These are phyloP conservation scores for Aspergillus fructus DNA, from an alignment of 2,329 filamentous ascomycete species.

Conservation along the genomic window DNA sequence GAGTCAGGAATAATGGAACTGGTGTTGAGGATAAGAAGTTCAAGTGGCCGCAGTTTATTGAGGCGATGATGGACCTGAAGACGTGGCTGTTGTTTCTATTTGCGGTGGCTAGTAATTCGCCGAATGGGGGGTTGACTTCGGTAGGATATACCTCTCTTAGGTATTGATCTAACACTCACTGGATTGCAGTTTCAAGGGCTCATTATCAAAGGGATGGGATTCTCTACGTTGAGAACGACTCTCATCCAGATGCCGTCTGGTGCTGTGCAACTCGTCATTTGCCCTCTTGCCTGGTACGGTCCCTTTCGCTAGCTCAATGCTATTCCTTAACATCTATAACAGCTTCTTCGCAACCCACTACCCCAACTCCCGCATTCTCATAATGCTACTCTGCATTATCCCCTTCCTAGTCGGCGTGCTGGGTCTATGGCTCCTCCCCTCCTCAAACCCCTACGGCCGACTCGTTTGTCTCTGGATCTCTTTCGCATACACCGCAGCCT, in stretches of 20 bases:
- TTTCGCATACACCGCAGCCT: slow-evolving; percentile 30
- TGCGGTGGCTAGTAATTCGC: slow-evolving; percentile 55
- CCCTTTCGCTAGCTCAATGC: no score
- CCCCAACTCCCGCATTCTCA: slow-evolving; percentile 19
- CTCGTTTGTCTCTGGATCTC: slow-evolving; percentile 27
- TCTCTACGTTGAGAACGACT: slow-evolving; percentile 26
- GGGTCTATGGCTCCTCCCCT: slow-evolving; percentile 18
- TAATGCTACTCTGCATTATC: slow-evolving; percentile 22
- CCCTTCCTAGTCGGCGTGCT: slow-evolving; percentile 23
- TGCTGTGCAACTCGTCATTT: not conserved
- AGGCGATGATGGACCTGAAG: slow-evolving; percentile 55
- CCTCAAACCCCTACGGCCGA: slow-evolving; percentile 18
- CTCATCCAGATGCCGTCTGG: slow-evolving; percentile 4
- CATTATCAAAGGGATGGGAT: slow-evolving; percentile 43
- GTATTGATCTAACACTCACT: slow-evolving; percentile 25
- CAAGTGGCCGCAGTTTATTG: slow-evolving; percentile 47
- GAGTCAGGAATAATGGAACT: slow-evolving; percentile 52
- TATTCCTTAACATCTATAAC: not conserved
- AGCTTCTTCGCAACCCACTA: slow-evolving; percentile 3
- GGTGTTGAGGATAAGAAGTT: slow-evolving; percentile 56
- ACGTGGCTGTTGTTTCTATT: slow-evolving; percentile 60
- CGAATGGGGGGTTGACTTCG: slow-evolving; percentile 55
- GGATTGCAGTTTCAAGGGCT: slow-evolving; percentile 31
- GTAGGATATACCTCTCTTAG: slow-evolving; percentile 19
- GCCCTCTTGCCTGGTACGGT: slow-evolving; percentile 23